Evolutionary conservation across 169 alveolate genomes (phyloP).

Genomic region (Besnoitia besnoiti): DNA sequence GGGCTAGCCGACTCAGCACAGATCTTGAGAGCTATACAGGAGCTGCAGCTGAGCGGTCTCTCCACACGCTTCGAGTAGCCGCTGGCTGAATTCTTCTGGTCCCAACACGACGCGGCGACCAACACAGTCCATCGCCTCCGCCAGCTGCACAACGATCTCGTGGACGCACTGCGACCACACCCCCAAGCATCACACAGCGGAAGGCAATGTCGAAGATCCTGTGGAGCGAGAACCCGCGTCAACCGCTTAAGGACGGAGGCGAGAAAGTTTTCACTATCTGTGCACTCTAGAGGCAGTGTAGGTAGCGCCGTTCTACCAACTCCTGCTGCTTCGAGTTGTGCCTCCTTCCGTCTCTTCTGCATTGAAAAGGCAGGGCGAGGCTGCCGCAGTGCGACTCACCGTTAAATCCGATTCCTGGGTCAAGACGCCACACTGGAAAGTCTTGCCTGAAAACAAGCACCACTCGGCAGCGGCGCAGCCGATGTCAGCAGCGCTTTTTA

Average conservation of each 20-base stretch:
- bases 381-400: background rate
- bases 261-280: too few relatives aligned
- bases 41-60: background rate
- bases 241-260: too few relatives aligned
- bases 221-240: too few relatives aligned
- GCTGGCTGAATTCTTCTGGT: background rate
- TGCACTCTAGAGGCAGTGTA: too few relatives aligned
- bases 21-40: background rate
- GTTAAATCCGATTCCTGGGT: background rate
- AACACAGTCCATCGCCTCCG: constrained; percentile 35
- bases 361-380: too few relatives aligned
- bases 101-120: background rate
- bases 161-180: constrained; percentile 14
- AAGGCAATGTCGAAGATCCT: too few relatives aligned
- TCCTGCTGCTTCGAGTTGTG: too few relatives aligned
- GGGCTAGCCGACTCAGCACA: background rate
- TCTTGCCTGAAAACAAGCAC: background rate
- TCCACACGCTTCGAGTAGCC: background rate
- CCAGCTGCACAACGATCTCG: constrained; percentile 22
- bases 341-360: too few relatives aligned
- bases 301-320: too few relatives aligned
- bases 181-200: background rate
- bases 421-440: background rate
- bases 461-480: too few relatives aligned
- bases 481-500: too few relatives aligned